Conservation (phyloP, 2,329 filamentous ascomycete genomes). For the Akanthomyces muscarius region DNA sequence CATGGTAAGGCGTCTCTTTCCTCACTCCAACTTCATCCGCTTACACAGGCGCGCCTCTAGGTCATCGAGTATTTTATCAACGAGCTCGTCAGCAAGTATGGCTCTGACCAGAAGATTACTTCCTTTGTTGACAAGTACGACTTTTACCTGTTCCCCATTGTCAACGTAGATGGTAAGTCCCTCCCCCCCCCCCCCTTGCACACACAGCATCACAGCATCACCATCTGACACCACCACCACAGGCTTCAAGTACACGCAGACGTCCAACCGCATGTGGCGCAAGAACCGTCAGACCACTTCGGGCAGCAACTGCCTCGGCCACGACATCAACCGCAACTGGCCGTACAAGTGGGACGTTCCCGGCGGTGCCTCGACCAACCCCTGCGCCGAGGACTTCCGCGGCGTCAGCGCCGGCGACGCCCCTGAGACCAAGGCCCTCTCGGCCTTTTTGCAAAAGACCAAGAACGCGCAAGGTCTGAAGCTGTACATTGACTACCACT, state of each 20-base stretch:
- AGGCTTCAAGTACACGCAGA: slow-evolving; percentile 58
- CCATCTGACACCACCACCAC: background rate
- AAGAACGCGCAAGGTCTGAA: slow-evolving; percentile 46
- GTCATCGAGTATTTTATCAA: slow-evolving; percentile 50
- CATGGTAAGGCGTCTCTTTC: slow-evolving; percentile 34
- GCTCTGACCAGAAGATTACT: slow-evolving; percentile 33
- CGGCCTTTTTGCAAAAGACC: slow-evolving; percentile 30
- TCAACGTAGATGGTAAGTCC: slow-evolving; percentile 57
- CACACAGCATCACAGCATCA: too few relatives aligned
- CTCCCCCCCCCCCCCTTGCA: too few relatives aligned
- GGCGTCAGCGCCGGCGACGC: slow-evolving; percentile 42
- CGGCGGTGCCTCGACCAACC: slow-evolving; percentile 48
- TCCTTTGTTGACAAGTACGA: slow-evolving; percentile 58
- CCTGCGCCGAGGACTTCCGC: slow-evolving; percentile 48
- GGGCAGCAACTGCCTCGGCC: slow-evolving; percentile 43
- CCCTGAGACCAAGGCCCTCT: slow-evolving; percentile 49
- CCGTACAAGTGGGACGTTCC: slow-evolving; percentile 48
- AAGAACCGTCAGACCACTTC: slow-evolving; percentile 50
- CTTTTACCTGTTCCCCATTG: slow-evolving; percentile 61
- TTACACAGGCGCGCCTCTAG: slow-evolving; percentile 19
- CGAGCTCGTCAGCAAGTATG: slow-evolving; percentile 45
- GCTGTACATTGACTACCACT: slow-evolving; percentile 63
- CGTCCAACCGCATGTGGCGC: slow-evolving; percentile 55
- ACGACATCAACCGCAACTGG: slow-evolving; percentile 60
- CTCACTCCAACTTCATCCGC: background rate